A percentile compares a stretch with the other conserved stretches of the same genome.
Conservation (phyloP, 441 rosid species). For the Populus tomentosa region DNA sequence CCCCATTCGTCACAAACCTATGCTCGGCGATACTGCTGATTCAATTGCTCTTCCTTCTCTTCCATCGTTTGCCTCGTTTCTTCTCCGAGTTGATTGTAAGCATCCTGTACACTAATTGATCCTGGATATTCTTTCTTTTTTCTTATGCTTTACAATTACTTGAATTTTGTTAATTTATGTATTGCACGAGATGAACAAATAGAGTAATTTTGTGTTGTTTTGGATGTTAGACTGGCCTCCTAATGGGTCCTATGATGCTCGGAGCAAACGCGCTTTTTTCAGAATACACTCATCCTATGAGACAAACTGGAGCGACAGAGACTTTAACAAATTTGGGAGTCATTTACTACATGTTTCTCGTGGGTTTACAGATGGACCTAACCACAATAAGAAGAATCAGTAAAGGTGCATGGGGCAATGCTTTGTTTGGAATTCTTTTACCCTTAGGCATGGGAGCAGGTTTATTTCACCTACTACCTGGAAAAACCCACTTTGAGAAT, state of each 20-base stretch:
- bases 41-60: constrained; percentile 2
- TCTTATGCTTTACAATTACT: not conserved
- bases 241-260: constrained; percentile 39
- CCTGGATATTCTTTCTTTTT: not conserved
- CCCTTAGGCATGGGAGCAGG: constrained; percentile 31
- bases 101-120: not conserved
- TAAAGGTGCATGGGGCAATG: constrained; percentile 34
- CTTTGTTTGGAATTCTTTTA: constrained; percentile 33
- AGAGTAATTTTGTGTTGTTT: not conserved
- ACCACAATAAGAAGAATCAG: constrained; percentile 34
- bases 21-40: constrained; percentile 14
- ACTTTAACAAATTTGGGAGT: constrained; percentile 52
- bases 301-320: constrained; percentile 44
- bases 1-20: constrained; percentile 7
- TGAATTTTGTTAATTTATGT: not conserved
- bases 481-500: not conserved
- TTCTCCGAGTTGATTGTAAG: constrained; percentile 19
- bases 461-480: constrained; percentile 21
- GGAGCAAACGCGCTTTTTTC: not conserved
- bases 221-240: constrained; percentile 36
- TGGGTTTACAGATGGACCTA: constrained; percentile 62
- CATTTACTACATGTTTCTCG: too few species aligned
- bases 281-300: constrained; percentile 26
- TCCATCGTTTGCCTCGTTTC: constrained; percentile 20
- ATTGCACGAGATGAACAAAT: too few species aligned